Conservation (phyloP, 2,329 filamentous ascomycete species). For the Fusarium cyanostomum region DNA sequence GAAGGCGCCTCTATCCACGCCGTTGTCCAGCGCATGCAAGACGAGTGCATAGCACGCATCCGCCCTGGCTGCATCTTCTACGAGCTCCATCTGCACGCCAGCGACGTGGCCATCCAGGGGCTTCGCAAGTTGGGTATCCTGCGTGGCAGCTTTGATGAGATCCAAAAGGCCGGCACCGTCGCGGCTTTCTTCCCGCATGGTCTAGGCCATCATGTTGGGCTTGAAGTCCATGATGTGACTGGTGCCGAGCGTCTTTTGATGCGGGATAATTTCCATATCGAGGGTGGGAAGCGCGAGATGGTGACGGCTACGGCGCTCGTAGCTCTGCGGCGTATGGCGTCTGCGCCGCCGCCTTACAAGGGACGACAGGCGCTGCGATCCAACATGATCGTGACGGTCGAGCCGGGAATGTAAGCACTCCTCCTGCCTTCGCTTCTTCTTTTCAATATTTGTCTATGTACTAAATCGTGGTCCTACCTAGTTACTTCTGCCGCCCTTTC, state of each 20-base stretch:
- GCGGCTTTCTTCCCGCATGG: constrained; percentile 74
- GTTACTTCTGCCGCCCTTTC: constrained; percentile 80
- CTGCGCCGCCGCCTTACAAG: constrained; percentile 43
- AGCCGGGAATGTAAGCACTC: constrained; percentile 72
- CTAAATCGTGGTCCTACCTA: constrained; percentile 47
- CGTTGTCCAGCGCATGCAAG: constrained; percentile 84
- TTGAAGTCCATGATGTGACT: constrained; percentile 71
- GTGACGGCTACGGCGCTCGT: constrained; percentile 50
- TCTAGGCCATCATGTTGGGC: constrained; percentile 70
- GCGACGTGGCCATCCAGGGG: constrained; percentile 75
- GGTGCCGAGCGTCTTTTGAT: constrained; percentile 51
- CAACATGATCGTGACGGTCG: constrained; percentile 79
- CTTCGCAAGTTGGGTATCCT: constrained; percentile 78
- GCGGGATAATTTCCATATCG: constrained; percentile 43
- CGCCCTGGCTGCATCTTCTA: constrained; percentile 76
- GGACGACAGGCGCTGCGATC: constrained; percentile 58
- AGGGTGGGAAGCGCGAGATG: constrained; percentile 54
- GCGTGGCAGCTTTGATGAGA: constrained; percentile 67
- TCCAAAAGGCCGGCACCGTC: constrained; percentile 62
- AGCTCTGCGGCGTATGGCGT: constrained; percentile 39
- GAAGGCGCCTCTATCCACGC: constrained; percentile 79
- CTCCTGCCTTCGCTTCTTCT: not conserved
- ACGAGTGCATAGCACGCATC: constrained; percentile 73
- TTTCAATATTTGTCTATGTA: not conserved
- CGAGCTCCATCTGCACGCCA: constrained; percentile 77